phyloP scores from a whole-genome alignment of 2,329 filamentous ascomycete genomes.

The Huntiella abstrusa region DNA sequence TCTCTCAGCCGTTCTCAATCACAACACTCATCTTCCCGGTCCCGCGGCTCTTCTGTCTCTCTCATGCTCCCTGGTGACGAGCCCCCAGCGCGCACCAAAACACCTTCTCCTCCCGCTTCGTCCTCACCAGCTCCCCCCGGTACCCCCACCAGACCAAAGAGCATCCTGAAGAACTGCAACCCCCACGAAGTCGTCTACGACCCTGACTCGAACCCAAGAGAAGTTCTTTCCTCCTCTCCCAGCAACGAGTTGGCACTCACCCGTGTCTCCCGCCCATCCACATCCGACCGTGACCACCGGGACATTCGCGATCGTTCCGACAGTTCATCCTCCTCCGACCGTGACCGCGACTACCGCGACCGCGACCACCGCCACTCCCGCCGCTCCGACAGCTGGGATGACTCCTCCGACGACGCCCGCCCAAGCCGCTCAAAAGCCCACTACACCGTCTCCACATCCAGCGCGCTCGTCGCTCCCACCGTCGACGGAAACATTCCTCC shows the following conservation, averaged over 20 bases:
- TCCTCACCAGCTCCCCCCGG: neutral
- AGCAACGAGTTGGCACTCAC: constrained; percentile 11
- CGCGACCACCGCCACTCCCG: constrained; percentile 10
- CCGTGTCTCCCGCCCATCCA: constrained; percentile 4
- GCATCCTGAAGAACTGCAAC: constrained; percentile 43
- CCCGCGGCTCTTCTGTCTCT: constrained; percentile 8
- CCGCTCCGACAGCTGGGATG: constrained; percentile 10
- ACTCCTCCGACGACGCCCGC: constrained; percentile 18
- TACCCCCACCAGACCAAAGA: constrained; percentile 24
- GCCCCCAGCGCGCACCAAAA: constrained; percentile 1
- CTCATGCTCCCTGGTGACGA: neutral
- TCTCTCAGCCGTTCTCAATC: constrained; percentile 11
- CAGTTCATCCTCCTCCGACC: constrained; percentile 5
- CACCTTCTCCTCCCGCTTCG: constrained; percentile 3
- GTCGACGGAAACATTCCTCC: constrained; percentile 7
- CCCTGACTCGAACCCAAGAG: constrained; percentile 23
- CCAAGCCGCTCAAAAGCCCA: constrained; percentile 12
- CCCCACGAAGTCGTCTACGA: constrained; percentile 37
- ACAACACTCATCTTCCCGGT: neutral
- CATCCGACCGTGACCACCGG: constrained; percentile 8
- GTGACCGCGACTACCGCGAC: constrained; percentile 12
- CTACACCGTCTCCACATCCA: constrained; percentile 11
- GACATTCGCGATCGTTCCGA: neutral
- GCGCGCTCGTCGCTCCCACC: no score
- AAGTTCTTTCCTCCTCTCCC: constrained; percentile 21